Evolutionary conservation across 108 stramenopile genomes (phyloP), one percentile per base, ranked within the genome.

Genomic region (Cyclostephanos tholiformis): DNA sequence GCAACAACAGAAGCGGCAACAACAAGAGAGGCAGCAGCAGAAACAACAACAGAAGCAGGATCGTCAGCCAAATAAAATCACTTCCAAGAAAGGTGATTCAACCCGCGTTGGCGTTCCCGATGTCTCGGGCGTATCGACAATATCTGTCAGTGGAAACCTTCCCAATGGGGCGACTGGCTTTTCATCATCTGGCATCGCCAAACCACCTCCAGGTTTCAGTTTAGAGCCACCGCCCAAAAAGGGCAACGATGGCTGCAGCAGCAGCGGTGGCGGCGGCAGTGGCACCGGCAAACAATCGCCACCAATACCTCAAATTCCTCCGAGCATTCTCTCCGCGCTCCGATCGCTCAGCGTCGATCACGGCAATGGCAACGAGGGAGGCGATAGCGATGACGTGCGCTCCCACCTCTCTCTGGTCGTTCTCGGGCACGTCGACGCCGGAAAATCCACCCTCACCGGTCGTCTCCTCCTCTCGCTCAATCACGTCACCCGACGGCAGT

Each of bases 361-460:
- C 27, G 27, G 43, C 16, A 49, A 6, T 22, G 57, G 2, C 57
- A 49, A 32, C 39, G 22, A 58, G 19, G 50, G 20, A 29, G 43
- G 0, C 39, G 43, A 23, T 20, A 38, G 52, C 29, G 32, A 27
- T 17, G 50, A 58, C 36, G 35, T 79, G 41, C 76, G 80, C 1
- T 44, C 71, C 2, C 77, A 78, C 53, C 82, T 82, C 44, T 82
- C 82, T 56, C 61, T 82, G 26, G 82, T 82, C 56, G 67, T 82
- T 36, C 65, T 82, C 29, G 82, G 82, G 9, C 82, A 82, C 67
- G 91, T 92, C 55, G 91, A 92, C 74, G 87, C 91, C 27, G 92
- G 92, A n/a, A 93, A 93, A 84, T 85, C 84, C 48, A 93, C 92
- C 0, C 70, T 90, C 41, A 89, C 91, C 57, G 92, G 92, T 38